Conservation (phyloP, 106 monocot species). For the Cymbidium sinense region DNA sequence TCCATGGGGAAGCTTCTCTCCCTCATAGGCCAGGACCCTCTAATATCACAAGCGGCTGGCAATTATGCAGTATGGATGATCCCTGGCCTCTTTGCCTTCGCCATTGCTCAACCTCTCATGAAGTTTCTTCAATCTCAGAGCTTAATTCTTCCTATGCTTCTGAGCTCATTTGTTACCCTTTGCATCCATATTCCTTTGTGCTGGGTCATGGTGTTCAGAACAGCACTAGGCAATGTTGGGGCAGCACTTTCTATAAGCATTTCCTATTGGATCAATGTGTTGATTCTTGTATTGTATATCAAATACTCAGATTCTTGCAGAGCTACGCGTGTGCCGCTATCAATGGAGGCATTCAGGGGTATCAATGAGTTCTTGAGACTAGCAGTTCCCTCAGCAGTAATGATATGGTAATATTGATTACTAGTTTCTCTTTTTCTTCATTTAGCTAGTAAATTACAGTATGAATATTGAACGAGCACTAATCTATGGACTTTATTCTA, state of each 20-base stretch:
- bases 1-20: constrained; percentile 44
- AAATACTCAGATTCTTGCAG: constrained; percentile 50
- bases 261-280: constrained; percentile 56
- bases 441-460: neutral
- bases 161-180: constrained; percentile 27
- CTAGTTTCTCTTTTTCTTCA: neutral
- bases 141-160: constrained; percentile 50
- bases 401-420: constrained; percentile 49
- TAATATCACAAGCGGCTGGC: constrained; percentile 44
- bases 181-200: constrained; percentile 57
- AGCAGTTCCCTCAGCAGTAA: constrained; percentile 59
- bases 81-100: constrained; percentile 39
- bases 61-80: constrained; percentile 53
- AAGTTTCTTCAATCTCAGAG: constrained; percentile 66
- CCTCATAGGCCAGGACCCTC: constrained; percentile 52
- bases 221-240: constrained; percentile 46
- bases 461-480: neutral
- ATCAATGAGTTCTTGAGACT: constrained; percentile 40
- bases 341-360: constrained; percentile 45
- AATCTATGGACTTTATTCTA: neutral
- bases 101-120: constrained; percentile 36
- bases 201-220: constrained; percentile 65
- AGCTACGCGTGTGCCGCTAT: constrained; percentile 38
- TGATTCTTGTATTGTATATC: constrained; percentile 59
- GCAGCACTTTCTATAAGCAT: constrained; percentile 72